These are phyloP conservation scores for Chenopodium quinoa DNA, from an alignment of 148 eudicot genomes.

Conservation along the genomic window DNA sequence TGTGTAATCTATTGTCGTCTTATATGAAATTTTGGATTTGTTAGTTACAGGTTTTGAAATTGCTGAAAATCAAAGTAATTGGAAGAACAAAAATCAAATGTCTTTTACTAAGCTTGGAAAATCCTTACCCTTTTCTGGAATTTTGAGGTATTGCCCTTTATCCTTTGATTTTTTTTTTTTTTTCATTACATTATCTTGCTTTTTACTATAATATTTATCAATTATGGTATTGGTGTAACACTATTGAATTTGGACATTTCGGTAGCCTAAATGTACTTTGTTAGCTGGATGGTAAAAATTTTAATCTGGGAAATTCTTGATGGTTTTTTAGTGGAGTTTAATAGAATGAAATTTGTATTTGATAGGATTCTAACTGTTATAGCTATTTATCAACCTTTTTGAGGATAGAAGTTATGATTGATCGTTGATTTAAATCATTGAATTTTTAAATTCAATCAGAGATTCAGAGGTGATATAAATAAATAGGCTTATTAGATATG, in stretches of 20 bases:
- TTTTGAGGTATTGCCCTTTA: constrained; percentile 35
- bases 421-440: no score
- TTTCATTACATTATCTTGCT: neutral
- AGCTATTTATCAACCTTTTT: no score
- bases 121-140: constrained; percentile 57
- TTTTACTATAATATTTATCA: neutral
- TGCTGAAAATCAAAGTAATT: neutral
- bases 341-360: neutral
- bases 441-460: no score
- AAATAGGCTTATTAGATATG: no score
- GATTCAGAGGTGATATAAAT: no score
- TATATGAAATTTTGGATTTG: neutral
- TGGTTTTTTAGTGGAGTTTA: neutral
- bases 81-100: constrained; percentile 13
- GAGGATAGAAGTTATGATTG: no score
- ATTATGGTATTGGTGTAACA: neutral
- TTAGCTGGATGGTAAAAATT: neutral
- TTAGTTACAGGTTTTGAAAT: neutral
- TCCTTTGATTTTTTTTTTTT: neutral
- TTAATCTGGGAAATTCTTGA: neutral
- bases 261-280: neutral
- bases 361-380: no score
- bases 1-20: no score
- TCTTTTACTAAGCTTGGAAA: constrained; percentile 36
- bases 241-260: neutral